phyloP scores from a whole-genome alignment of 306 rosid species.

The Ammopiptanthus mongolicus region DNA sequence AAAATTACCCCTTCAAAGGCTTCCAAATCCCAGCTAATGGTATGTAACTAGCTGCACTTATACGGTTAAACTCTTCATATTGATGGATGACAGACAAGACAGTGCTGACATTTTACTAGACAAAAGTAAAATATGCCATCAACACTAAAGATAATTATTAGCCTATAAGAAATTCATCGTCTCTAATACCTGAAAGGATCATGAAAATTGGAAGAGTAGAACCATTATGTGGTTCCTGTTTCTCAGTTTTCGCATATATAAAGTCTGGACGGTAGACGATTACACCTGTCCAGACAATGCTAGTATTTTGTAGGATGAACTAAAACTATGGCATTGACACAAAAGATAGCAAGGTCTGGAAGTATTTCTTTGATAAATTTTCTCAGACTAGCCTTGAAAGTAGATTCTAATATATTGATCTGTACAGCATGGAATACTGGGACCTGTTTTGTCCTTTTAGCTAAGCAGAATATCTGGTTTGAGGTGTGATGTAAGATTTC shows the following conservation, averaged over 20 bases:
- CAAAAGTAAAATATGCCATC: background rate
- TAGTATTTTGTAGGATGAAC: background rate
- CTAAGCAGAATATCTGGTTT: background rate
- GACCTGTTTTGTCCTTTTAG: background rate
- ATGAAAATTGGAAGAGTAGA: background rate
- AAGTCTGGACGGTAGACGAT: background rate
- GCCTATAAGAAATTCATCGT: background rate
- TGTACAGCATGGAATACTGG: background rate
- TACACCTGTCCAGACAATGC: background rate
- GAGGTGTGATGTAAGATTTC: background rate
- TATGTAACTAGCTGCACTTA: conserved; percentile 19
- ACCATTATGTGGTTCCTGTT: background rate
- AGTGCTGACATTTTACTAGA: background rate
- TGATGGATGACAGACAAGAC: background rate
- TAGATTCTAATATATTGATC: too few species aligned
- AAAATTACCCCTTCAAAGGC: conserved; percentile 44
- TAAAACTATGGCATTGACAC: background rate
- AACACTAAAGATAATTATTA: background rate
- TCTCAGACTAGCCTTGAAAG: background rate
- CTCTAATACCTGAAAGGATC: background rate
- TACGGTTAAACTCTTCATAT: background rate
- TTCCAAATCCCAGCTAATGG: conserved; percentile 61
- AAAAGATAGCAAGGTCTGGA: too few species aligned
- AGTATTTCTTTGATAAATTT: background rate
- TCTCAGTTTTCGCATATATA: background rate